Conservation (phyloP, 352 stramenopile species). For the Phytopythium mirpurense region DNA sequence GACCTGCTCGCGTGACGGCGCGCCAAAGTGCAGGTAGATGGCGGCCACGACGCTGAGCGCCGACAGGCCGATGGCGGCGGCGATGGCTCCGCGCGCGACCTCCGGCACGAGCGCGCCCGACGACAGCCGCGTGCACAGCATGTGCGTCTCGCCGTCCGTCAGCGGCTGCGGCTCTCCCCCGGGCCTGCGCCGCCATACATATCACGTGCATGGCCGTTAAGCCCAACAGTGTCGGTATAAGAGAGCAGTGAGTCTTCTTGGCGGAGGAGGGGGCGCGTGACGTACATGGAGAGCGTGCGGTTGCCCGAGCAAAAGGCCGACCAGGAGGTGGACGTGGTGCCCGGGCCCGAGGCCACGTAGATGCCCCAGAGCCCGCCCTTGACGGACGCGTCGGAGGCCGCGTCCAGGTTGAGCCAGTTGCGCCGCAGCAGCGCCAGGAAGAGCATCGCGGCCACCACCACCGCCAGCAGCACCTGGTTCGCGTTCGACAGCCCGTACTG, state of each 20-base stretch:
- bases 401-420: constrained; percentile 42
- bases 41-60: constrained; percentile 36
- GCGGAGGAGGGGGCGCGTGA: background rate
- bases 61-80: constrained; percentile 36
- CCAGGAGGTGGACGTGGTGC: constrained; percentile 43
- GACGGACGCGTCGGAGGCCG: constrained; percentile 26
- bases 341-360: constrained; percentile 25
- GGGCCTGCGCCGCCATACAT: constrained; percentile 8
- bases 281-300: constrained; percentile 4
- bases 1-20: constrained; percentile 52
- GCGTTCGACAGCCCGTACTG: constrained; percentile 78
- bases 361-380: constrained; percentile 57
- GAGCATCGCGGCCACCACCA: constrained; percentile 44
- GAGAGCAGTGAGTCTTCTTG: too few relatives aligned
- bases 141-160: constrained; percentile 9
- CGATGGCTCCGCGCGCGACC: constrained; percentile 39
- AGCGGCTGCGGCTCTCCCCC: constrained; percentile 11
- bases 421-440: constrained; percentile 59
- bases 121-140: constrained; percentile 31
- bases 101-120: constrained; percentile 19
- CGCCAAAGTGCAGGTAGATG: constrained; percentile 64
- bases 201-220: too few relatives aligned
- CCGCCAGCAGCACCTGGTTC: constrained; percentile 77
- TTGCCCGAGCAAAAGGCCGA: constrained; percentile 38
- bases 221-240: too few relatives aligned